Evolutionary conservation across 176 grass and related monocot species (phyloP).

Genomic region (Rhynchospora pubera): DNA sequence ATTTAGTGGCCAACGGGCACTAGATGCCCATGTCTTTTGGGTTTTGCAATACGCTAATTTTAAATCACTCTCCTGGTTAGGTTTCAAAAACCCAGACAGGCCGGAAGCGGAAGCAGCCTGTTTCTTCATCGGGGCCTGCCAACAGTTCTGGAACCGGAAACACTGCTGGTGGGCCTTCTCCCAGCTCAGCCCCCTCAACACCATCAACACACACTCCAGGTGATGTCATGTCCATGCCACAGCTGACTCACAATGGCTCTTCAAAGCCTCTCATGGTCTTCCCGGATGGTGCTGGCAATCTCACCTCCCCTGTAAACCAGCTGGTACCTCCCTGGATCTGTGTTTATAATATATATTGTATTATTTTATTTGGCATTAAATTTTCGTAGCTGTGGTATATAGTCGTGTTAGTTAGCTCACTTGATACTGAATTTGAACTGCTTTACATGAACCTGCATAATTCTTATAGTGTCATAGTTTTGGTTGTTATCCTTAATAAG

Average conservation of each 20-base stretch:
- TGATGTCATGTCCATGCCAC: conserved; percentile 79
- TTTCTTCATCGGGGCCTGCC: conserved; percentile 57
- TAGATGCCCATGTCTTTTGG: neutral
- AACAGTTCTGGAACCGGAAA: conserved; percentile 94
- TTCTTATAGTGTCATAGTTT: neutral
- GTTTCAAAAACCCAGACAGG: conserved; percentile 47
- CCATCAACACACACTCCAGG: conserved; percentile 96
- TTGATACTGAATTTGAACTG: neutral
- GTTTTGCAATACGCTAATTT: neutral
- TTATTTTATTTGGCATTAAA: neutral
- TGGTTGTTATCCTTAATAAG: neutral
- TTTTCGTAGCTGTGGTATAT: neutral
- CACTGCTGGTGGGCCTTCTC: conserved; percentile 88
- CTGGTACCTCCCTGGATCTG: conserved; percentile 38
- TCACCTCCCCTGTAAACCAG: conserved; percentile 77
- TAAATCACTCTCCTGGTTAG: conserved; percentile 29
- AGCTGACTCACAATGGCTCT: conserved; percentile 73
- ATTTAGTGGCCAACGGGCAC: neutral
- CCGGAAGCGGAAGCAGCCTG: conserved; percentile 72
- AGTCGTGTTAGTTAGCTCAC: neutral
- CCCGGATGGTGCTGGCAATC: conserved; percentile 66
- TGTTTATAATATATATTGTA: neutral
- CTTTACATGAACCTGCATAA: neutral
- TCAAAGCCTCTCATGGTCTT: conserved; percentile 76
- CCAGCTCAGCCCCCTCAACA: conserved; percentile 89